Conservation (phyloP, 148 eudicot genomes). For the Rhododendron henanense region DNA sequence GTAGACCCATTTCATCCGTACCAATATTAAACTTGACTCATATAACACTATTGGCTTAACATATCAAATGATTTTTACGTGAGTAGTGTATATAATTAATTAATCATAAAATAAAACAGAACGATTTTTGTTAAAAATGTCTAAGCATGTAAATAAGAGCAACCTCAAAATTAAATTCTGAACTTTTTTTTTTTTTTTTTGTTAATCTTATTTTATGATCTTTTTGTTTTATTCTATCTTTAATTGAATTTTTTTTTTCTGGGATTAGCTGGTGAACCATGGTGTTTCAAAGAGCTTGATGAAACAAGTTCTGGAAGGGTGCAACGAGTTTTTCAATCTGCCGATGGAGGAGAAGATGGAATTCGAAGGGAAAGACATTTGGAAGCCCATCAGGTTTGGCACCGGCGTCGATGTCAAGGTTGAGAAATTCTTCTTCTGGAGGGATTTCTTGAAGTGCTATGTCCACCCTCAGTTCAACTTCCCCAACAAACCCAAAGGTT, state of each 20-base stretch:
- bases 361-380: constrained; percentile 32
- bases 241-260: not conserved
- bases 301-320: constrained; percentile 28
- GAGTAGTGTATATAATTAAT: no score
- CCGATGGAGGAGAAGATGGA: constrained; percentile 44
- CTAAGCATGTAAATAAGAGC: no score
- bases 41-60: no score
- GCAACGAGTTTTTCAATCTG: constrained; percentile 41
- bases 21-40: no score
- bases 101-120: no score
- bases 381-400: constrained; percentile 38
- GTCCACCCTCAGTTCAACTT: constrained; percentile 39
- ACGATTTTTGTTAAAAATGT: no score
- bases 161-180: no score
- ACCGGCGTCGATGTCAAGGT: constrained; percentile 31
- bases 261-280: constrained; percentile 50
- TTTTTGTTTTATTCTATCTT: not conserved
- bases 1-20: no score
- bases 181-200: no score
- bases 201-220: no score
- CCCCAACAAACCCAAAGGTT: constrained; percentile 32
- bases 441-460: constrained; percentile 35
- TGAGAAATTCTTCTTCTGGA: constrained; percentile 26
- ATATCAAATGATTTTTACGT: no score
- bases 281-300: constrained; percentile 43